These are phyloP conservation scores for Aureobasidium mangrovei DNA, from an alignment of 2,329 filamentous ascomycete species.

Conservation along the genomic window DNA sequence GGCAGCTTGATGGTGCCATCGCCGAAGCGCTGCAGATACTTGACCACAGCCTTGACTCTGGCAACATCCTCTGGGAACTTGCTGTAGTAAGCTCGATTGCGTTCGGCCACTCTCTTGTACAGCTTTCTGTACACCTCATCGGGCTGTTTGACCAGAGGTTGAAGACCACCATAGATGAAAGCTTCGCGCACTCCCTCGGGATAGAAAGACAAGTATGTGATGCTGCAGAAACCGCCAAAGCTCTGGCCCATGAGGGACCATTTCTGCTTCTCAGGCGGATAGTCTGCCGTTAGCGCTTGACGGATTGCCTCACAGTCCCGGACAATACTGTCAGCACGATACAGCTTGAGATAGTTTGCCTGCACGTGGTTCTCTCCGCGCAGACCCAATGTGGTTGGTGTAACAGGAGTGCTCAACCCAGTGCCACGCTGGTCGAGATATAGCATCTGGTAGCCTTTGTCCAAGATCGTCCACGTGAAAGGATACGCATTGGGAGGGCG, in stretches of 20 bases:
- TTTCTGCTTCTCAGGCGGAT: conserved; percentile 56
- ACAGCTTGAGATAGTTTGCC: conserved; percentile 70
- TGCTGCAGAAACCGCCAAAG: conserved; percentile 79
- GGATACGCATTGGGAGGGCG: conserved; percentile 63
- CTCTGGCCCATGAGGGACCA: conserved; percentile 88
- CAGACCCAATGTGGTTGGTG: conserved; percentile 58
- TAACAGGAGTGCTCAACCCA: conserved; percentile 73
- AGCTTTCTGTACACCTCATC: conserved; percentile 68
- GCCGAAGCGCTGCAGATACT: conserved; percentile 49
- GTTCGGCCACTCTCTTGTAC: conserved; percentile 58
- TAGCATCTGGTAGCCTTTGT: conserved; percentile 73
- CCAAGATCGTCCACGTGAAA: conserved; percentile 62
- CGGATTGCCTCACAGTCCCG: conserved; percentile 81
- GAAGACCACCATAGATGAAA: conserved; percentile 77
- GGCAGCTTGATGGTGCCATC: conserved; percentile 57
- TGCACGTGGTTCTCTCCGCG: conserved; percentile 58
- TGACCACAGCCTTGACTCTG: conserved; percentile 57
- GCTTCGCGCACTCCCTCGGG: conserved; percentile 70
- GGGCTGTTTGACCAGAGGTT: conserved; percentile 61
- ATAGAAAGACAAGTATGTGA: conserved; percentile 75
- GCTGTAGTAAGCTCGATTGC: conserved; percentile 70
- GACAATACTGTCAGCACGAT: conserved; percentile 85
- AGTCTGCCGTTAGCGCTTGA: conserved; percentile 60
- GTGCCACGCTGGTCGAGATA: conserved; percentile 88
- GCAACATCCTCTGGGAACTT: conserved; percentile 78